A percentile compares a stretch with the other conserved stretches of the same genome.
Evolutionary conservation across 148 eudicot genomes (phyloP).

Genomic region (Selenicereus undatus): DNA sequence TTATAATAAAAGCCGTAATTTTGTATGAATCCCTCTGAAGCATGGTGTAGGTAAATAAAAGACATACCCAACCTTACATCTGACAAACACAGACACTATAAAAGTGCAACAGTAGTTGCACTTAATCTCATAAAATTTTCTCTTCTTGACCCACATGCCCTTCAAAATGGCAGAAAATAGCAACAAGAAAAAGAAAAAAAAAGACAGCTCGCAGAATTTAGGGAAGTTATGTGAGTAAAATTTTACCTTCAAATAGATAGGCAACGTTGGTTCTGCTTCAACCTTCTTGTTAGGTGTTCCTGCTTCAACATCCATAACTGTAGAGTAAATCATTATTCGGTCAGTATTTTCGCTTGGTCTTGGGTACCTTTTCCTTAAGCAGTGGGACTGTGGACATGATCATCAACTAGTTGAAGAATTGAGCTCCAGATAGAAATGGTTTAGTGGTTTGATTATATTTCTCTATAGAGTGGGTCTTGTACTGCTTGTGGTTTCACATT

Average conservation of each 20-base stretch:
- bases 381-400: background rate
- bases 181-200: background rate
- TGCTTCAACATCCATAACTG: background rate
- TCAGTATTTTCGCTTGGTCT: background rate
- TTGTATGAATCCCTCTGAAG: too few relatives aligned
- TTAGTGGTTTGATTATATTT: background rate
- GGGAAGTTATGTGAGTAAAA: slow-evolving; percentile 3
- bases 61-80: background rate
- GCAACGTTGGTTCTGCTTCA: slow-evolving; percentile 77
- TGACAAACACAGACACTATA: background rate
- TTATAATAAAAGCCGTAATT: too few relatives aligned
- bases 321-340: background rate
- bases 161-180: background rate
- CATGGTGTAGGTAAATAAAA: too few relatives aligned
- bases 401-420: too few relatives aligned
- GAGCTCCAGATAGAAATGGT: too few relatives aligned
- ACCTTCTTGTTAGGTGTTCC: slow-evolving; percentile 5
- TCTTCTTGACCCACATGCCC: too few relatives aligned
- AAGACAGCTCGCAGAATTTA: background rate
- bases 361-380: background rate
- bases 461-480: too few relatives aligned
- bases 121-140: too few relatives aligned
- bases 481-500: too few relatives aligned
- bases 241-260: slow-evolving; percentile 75
- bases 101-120: too few relatives aligned